Evolutionary conservation across 176 grass and related monocot species (phyloP), one percentile per base, ranked within the genome.

Genomic region (Zoysia pacifica): DNA sequence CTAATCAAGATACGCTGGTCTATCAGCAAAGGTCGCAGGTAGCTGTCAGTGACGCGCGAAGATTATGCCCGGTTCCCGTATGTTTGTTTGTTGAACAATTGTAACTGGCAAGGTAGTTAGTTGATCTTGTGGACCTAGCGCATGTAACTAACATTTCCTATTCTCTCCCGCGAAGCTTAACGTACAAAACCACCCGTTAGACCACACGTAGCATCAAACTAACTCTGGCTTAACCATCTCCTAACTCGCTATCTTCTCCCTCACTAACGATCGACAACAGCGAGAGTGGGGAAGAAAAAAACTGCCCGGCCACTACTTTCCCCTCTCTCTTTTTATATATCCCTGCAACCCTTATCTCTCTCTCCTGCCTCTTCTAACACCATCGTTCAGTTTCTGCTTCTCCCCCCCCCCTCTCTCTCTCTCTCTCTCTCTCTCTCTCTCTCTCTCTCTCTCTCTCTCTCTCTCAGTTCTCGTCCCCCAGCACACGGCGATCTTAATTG

Each of bases 221-320:
- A 93, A 93, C 91, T 89, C 85, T 86, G 87, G 90, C 92, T 90
- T 87, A 96, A 90, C 87, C 66, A 92, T 92, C 85, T 80, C 82
- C 87, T 73, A 87, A 88, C 93, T 95, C 87, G 71, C 81, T 90
- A 76, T 85, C 87, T 94, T 89, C 84, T 82, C 83, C 78, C 84
- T 87, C 77, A 91, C 90, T 95, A 91, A 87, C 89, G 79, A 87
- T 87, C 81, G 62, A 78, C 78, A 85, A 49, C 64, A 35, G 11
- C n/a, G 58, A 72, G 35, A 58, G 65, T 16, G 28, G 1, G 4
- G 45, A 5, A 6, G 4, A 11, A 43, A 64, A 78, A 81, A 69
- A 66, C 85, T 66, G 54, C 49, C 70, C 7, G 45, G 1, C 45
- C 84, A 74, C 67, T 71, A 80, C 81, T 88, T 80, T 88, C 81